Percentiles rank a stretch among this genome's conserved stretches.
Evolutionary conservation across 331 rosid species (phyloP).

Genomic region (Malus hybrid): DNA sequence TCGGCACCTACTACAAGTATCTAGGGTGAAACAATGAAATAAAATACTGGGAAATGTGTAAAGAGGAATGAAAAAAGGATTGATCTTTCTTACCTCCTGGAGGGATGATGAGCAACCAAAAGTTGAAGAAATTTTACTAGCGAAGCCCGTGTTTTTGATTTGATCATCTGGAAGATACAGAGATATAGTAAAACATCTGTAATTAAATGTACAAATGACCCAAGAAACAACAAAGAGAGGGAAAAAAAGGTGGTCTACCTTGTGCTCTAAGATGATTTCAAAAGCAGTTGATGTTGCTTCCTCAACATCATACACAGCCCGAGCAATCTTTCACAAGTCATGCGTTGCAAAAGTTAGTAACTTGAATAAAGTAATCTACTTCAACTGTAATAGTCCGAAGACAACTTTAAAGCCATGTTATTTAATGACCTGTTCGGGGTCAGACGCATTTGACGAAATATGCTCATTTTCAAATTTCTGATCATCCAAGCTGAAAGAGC

Average conservation of each 20-base stretch:
- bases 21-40: constrained; percentile 15
- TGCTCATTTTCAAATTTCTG: constrained; percentile 85
- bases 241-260: constrained; percentile 36
- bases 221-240: not conserved
- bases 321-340: constrained; percentile 54
- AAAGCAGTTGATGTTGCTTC: constrained; percentile 90
- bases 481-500: constrained; percentile 78
- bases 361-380: constrained; percentile 13
- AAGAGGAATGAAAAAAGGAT: not conserved
- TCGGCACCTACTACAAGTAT: constrained; percentile 64
- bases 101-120: constrained; percentile 88
- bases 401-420: constrained; percentile 12
- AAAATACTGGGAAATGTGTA: not conserved
- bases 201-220: not conserved
- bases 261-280: constrained; percentile 71
- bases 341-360: constrained; percentile 19
- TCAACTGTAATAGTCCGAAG: not conserved
- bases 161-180: constrained; percentile 57
- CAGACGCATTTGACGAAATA: constrained; percentile 69
- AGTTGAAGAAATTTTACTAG: constrained; percentile 84
- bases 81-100: constrained; percentile 51
- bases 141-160: constrained; percentile 69
- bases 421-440: constrained; percentile 63
- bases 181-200: constrained; percentile 5
- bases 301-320: constrained; percentile 92